Evolutionary conservation across 371 early-diverging fungal species (phyloP), one percentile per base, ranked within the genome.

Genomic region (Saksenaea oblongispora): DNA sequence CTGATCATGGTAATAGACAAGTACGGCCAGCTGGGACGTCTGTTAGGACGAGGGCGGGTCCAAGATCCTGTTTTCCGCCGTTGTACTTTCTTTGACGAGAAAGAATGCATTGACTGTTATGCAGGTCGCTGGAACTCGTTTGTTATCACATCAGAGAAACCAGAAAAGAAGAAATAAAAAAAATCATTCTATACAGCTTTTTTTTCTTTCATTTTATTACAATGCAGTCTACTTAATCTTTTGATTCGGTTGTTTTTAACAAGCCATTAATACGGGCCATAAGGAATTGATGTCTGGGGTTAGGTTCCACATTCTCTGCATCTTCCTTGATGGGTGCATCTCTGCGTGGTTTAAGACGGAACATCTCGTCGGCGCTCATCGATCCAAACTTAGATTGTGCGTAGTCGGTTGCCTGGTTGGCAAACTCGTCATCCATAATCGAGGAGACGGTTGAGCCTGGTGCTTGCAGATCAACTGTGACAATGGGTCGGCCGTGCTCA

Each of bases 401-500:
- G 22, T 47, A 47, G 27, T n/a, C 51, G 5, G 55, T 14, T 31
- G 63, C 35, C 1, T 44, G 36, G 24, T 54, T 28, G 22, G 58
- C 18, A 13, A 42, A 55, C 2, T 42, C 37, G 13, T 58, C 42
- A 34, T 31, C 26, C 44, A 55, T 31, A 51, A 34, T 54, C 2
- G 56, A 28, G 13, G 60, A 47, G 15, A 59, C 58, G 17, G 71
- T 61, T 18, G 62, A 64, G 0, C 66, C 27, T 3, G 66, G 34
- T 18, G 64, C 71, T 28, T 67, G 65, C 41, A 68, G 28, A 27
- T 72, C 71, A 17, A 75, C 75, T 55, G 67, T 63, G n/a, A 89
- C 86, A 22, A 69, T 71, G 42, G 90, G 91, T 51, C 78, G 80
- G 31, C 91, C 90, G 57, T 86, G 78, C 14, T 65, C 71, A 61